Evolutionary conservation across 2,329 filamentous ascomycete genomes (phyloP).

Genomic region (Alternaria arbusti): DNA sequence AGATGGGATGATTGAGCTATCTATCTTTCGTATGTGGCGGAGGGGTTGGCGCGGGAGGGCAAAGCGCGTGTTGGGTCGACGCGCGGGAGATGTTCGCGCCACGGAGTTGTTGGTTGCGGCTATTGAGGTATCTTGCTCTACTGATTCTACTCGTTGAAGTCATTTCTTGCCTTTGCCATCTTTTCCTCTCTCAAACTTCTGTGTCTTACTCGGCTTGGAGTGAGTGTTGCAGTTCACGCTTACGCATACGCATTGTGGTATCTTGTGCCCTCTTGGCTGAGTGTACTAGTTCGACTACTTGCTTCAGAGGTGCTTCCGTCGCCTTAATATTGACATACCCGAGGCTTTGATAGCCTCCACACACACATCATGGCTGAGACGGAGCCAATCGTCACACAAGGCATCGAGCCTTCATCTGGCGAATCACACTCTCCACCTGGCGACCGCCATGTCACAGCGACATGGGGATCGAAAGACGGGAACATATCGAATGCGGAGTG

Average conservation of each 20-base stretch:
- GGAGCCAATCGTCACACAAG: conserved; percentile 38
- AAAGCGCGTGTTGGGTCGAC: neutral
- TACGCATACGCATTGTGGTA: neutral
- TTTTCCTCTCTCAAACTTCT: neutral
- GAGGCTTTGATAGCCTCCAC: neutral
- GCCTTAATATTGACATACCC: neutral
- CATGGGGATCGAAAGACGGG: conserved; percentile 35
- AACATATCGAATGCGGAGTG: conserved; percentile 54
- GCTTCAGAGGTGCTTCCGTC: neutral
- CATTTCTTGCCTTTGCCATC: neutral
- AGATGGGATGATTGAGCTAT: conserved; percentile 1
- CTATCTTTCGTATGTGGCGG: neutral
- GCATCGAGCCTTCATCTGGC: conserved; percentile 42
- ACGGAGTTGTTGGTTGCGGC: conserved; percentile 11
- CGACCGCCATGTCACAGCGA: conserved; percentile 27
- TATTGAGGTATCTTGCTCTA: neutral
- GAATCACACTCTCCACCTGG: conserved; percentile 38
- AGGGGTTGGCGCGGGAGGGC: neutral
- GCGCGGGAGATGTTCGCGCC: conserved; percentile 10
- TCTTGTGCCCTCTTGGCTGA: conserved; percentile 7
- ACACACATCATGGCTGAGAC: conserved; percentile 26
- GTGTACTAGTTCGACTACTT: neutral
- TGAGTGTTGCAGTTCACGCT: neutral
- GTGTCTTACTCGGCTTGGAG: neutral
- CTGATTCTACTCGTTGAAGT: neutral